phyloP scores from a whole-genome alignment of 371 early-diverging fungal genomes.

The Apophysomyces trapeziformis region DNA sequence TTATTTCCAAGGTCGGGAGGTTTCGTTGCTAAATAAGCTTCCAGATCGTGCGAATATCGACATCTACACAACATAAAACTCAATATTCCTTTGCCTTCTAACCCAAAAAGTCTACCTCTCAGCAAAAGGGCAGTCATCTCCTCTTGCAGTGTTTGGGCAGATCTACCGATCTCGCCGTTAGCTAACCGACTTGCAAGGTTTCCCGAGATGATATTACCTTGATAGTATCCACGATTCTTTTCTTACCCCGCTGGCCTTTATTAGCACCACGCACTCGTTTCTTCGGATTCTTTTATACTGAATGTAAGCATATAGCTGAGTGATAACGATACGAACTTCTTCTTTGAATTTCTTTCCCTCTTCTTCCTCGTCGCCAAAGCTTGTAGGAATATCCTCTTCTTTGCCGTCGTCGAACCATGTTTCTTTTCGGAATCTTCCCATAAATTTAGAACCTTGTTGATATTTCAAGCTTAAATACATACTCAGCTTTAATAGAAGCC shows the following conservation, averaged over 20 bases:
- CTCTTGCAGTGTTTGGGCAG: slow-evolving; percentile 56
- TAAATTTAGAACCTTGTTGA: not conserved
- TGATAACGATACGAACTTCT: slow-evolving; percentile 14
- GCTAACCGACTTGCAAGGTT: not conserved
- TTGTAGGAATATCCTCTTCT: slow-evolving; percentile 21
- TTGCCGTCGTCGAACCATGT: slow-evolving; percentile 40
- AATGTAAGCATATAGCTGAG: not conserved
- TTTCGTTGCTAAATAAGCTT: slow-evolving; percentile 61
- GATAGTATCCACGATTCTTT: slow-evolving; percentile 40
- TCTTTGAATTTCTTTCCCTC: slow-evolving; percentile 23
- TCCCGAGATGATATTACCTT: slow-evolving; percentile 20
- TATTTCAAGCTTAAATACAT: not conserved
- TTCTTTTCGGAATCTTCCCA: slow-evolving; percentile 41
- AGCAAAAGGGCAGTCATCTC: slow-evolving; percentile 57
- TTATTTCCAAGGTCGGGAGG: slow-evolving; percentile 76
- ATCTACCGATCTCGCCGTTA: slow-evolving; percentile 30
- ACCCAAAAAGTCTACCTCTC: slow-evolving; percentile 36
- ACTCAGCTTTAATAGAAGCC: slow-evolving; percentile 25
- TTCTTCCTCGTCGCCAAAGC: slow-evolving; percentile 36
- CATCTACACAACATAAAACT: slow-evolving; percentile 45
- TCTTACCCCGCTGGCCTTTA: slow-evolving; percentile 47
- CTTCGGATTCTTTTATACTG: not conserved
- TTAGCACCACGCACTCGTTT: slow-evolving; percentile 35
- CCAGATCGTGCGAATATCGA: slow-evolving; percentile 69
- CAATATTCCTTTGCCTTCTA: not conserved